Base-by-base conservation (phyloP, 345 rosid species). In the Boechera retrofracta region DNA sequence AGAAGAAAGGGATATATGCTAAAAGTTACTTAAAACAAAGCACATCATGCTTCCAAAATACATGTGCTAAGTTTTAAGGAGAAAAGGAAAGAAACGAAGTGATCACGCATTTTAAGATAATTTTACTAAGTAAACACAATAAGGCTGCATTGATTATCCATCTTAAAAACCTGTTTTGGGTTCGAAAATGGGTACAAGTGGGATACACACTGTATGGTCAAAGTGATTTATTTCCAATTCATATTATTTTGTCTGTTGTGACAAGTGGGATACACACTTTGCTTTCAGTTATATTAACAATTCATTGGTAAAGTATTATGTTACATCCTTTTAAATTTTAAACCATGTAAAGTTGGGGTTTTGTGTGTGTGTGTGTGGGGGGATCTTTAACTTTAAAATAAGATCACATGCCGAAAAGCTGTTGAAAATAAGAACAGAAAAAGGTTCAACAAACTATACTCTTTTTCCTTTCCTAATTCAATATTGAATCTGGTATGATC, bases 321-420 rank as follows among this genome's bases (percentile, higher is more conserved):
- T 45, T 42, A 15, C 39, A 69, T 51, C 68, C 29, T 75, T 75
- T 67, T 39, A 4, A 1, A 10, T 62, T 69, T 61, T 32, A 28
- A 77, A 44, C 54, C 60, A 44, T 64, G 64, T 70, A 69, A 76
- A 76, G 71, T 76, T 62, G 49, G 51, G 63, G 68, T 68, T 68
- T 13, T 61, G 79, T 73, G 45, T 58, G 53, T 63, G 24, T 66
- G 47, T 31, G 18, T 55, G 31, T 48, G 41, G 9, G 72, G 10
- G 67, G 48, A 69, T 69, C 70, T 69, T 53, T 62, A 77, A 63
- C 71, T 77, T 69, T 62, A 44, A n/a, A 4, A 51, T 62, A 53
- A 24, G 64, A 77, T 54, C 80, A 70, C 80, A 77, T 70, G 80
- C 66, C 65, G 44, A 62, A 76, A 76, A 44, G 59, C 58, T 77